Evolutionary conservation across 192 early-diverging fungal species (phyloP).

Genomic region (Backusella macrospora): DNA sequence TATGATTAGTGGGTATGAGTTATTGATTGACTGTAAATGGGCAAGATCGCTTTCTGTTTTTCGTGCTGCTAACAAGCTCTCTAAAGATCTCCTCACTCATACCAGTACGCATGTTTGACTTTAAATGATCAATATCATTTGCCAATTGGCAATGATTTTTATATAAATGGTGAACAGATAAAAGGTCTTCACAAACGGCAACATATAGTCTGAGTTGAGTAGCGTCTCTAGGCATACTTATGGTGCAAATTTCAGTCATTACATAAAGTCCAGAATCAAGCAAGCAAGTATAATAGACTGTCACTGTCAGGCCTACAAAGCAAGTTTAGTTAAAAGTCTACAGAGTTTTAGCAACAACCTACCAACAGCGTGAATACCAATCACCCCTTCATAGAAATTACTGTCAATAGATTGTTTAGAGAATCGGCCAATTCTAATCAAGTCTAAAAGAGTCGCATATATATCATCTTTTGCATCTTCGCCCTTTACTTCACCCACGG

Average conservation of each 20-base stretch:
- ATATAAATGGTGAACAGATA: neutral
- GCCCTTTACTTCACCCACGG: constrained; percentile 7
- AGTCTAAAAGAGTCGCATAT: constrained; percentile 10
- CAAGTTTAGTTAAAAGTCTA: constrained; percentile 4
- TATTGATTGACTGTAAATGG: neutral
- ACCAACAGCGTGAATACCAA: constrained; percentile 4
- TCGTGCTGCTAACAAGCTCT: neutral
- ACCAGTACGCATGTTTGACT: neutral
- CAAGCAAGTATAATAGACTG: constrained; percentile 8
- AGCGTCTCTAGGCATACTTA: constrained; percentile 17
- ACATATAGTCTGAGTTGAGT: constrained; percentile 16
- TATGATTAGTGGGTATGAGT: too few species aligned
- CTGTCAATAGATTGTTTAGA: constrained; percentile 8
- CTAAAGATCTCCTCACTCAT: constrained; percentile 8
- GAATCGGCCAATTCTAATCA: constrained; percentile 10
- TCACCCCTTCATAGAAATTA: constrained; percentile 6
- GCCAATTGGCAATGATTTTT: constrained; percentile 8
- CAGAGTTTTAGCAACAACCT: constrained; percentile 4
- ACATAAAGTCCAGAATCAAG: constrained; percentile 4
- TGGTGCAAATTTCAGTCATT: constrained; percentile 6
- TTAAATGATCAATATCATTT: too few species aligned
- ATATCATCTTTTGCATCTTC: constrained; percentile 11
- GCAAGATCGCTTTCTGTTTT: constrained; percentile 7
- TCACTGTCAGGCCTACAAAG: neutral
- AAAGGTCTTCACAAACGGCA: constrained; percentile 6